Percentiles rank a stretch among this genome's conserved stretches.
phyloP scores from a whole-genome alignment of 352 stramenopile genomes.

The Phytopythium kandeliae region DNA sequence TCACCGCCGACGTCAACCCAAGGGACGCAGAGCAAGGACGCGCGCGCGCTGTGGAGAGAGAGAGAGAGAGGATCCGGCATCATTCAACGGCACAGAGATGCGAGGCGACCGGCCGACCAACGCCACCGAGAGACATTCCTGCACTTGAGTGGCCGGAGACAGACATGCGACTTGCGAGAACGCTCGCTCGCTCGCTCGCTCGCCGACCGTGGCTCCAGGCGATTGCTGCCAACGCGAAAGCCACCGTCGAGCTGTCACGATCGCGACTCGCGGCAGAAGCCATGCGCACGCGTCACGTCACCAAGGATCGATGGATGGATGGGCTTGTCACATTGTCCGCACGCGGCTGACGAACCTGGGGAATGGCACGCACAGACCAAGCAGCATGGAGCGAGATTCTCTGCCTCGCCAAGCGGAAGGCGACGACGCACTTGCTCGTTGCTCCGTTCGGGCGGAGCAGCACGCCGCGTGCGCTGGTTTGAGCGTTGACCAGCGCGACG shows the following conservation, averaged over 20 bases:
- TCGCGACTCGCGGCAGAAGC: not conserved
- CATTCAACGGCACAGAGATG: slow-evolving; percentile 1
- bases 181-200: too few relatives aligned
- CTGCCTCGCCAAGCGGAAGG: too few relatives aligned
- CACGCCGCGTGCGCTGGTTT: too few relatives aligned
- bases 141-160: not conserved
- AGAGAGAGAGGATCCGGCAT: too few relatives aligned
- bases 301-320: not conserved
- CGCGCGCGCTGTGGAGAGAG: too few relatives aligned
- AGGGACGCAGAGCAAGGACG: slow-evolving; percentile 1
- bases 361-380: too few relatives aligned
- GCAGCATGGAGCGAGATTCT: too few relatives aligned
- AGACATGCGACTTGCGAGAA: not conserved
- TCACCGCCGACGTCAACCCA: not conserved
- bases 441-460: too few relatives aligned
- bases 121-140: slow-evolving; percentile 2
- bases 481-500: too few relatives aligned
- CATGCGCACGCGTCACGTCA: slow-evolving; percentile 1
- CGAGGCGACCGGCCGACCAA: not conserved
- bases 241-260: slow-evolving; percentile 5
- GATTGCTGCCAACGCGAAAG: not conserved
- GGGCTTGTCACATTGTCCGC: slow-evolving; percentile 6
- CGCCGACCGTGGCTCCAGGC: slow-evolving; percentile 1
- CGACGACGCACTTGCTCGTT: too few relatives aligned
- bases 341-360: too few relatives aligned